phyloP scores from a whole-genome alignment of 2,329 filamentous ascomycete species.

The Periglandula ipomoeae region DNA sequence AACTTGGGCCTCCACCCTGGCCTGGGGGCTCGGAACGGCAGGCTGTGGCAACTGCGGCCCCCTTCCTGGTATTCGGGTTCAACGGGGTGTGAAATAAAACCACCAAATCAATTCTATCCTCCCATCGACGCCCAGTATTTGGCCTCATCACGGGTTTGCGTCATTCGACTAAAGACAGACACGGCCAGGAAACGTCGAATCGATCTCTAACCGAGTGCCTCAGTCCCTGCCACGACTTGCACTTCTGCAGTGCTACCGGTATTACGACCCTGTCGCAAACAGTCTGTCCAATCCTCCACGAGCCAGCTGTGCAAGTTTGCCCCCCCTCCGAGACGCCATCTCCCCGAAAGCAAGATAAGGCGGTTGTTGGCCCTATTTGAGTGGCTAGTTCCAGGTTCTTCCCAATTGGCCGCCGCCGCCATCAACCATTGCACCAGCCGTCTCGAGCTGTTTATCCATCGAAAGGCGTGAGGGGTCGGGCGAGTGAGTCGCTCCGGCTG shows the following conservation, averaged over 20 bases:
- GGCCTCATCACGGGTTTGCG: neutral
- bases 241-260: neutral
- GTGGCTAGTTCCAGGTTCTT: neutral
- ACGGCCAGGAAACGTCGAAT: neutral
- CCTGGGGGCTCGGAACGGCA: neutral
- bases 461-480: conserved; percentile 1
- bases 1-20: neutral
- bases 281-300: neutral
- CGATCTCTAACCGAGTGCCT: neutral
- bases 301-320: neutral
- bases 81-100: neutral
- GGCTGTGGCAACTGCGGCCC: conserved; percentile 1
- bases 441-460: neutral
- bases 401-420: conserved; percentile 1
- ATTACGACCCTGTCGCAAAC: neutral
- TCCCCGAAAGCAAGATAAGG: neutral
- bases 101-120: neutral
- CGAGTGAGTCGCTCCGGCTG: neutral
- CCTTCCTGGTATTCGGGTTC: neutral
- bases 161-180: neutral
- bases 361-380: neutral
- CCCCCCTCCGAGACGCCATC: neutral
- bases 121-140: no score
- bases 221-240: neutral
- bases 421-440: neutral